Evolutionary conservation across 73 alveolate genomes (phyloP), one percentile per base, ranked within the genome.

Genomic region (Breviolum minutum): DNA sequence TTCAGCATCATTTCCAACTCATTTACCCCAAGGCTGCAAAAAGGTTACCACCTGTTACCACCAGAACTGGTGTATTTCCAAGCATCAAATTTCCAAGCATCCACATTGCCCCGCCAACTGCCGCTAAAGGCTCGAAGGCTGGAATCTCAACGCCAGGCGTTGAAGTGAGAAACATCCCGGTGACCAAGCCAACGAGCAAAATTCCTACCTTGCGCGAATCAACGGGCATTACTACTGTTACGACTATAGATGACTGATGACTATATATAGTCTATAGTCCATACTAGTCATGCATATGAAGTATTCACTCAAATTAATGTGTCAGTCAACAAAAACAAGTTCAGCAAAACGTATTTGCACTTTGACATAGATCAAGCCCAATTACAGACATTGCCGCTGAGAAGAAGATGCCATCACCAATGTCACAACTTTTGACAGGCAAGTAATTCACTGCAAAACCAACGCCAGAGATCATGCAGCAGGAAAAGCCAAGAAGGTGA

Each of bases 51-150:
- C 54, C 0, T 40, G 54, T 40, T 40, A 40, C 54, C 54, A 40
- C 54, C 54, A 40, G 54, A 40, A 40, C 54, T 40, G 54, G 54
- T 40, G 54, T 40, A 40, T 40, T 40, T 40, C 54, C 54, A 40
- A 40, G 54, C 86, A 77, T 87, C 32, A 87, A 62, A 66, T 87
- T 87, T 63, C 95, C 95, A 16, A 63, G 19, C 95, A 87, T 87
- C 95, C 95, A 87, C 68, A 87, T 27, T 13, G 95, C 95, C 22
- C 95, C 95, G 3, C 95, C 95, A 27, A 63, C 95, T 7, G 95
- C 95, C 7, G 95, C 95, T 66, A 63, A 29, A 19, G 95, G 95
- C 66, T 63, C 83, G 76, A 87, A 87, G 40, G 32, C 68, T 7
- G 82, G 95, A 22, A 87, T 87, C 61, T n/a, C 26, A 26, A 87